These are phyloP conservation scores for Lachnellula arida DNA, from an alignment of 2,329 filamentous ascomycete species.

Conservation along the genomic window DNA sequence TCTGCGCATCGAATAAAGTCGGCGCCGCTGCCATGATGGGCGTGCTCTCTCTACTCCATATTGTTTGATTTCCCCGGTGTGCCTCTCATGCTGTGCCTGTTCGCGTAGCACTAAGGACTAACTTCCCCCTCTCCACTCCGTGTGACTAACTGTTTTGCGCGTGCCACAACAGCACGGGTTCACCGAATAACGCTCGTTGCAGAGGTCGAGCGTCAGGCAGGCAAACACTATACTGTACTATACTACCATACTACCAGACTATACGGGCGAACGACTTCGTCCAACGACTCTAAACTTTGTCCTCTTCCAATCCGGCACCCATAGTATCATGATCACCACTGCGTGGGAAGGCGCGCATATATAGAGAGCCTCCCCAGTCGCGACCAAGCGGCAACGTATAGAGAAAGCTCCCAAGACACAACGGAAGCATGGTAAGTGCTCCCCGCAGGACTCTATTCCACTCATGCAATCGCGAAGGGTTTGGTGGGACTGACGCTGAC, in stretches of 20 bases:
- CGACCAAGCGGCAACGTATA: neutral
- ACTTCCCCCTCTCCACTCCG: conserved; percentile 6
- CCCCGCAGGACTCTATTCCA: neutral
- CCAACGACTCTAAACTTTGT: neutral
- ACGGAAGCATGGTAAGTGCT: conserved; percentile 21
- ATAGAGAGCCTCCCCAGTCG: neutral
- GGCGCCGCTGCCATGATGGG: neutral
- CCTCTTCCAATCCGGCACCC: neutral
- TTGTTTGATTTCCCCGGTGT: neutral
- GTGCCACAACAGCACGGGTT: conserved; percentile 16
- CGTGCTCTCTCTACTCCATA: neutral
- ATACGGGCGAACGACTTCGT: neutral
- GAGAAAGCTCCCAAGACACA: conserved; percentile 6
- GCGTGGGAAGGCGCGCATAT: neutral
- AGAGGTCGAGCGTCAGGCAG: conserved; percentile 6
- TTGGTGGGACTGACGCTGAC: conserved; percentile 1
- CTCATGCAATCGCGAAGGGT: neutral
- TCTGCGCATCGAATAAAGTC: neutral
- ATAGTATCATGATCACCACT: neutral
- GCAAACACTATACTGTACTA: conserved; percentile 3
- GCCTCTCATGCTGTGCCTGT: conserved; percentile 8
- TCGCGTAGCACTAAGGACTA: conserved; percentile 14
- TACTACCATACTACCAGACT: too few relatives aligned
- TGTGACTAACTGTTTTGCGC: conserved; percentile 27
- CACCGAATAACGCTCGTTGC: conserved; percentile 7